Evolutionary conservation across 2,329 filamentous ascomycete genomes (phyloP).

Genomic region (Aspergillus ruber): DNA sequence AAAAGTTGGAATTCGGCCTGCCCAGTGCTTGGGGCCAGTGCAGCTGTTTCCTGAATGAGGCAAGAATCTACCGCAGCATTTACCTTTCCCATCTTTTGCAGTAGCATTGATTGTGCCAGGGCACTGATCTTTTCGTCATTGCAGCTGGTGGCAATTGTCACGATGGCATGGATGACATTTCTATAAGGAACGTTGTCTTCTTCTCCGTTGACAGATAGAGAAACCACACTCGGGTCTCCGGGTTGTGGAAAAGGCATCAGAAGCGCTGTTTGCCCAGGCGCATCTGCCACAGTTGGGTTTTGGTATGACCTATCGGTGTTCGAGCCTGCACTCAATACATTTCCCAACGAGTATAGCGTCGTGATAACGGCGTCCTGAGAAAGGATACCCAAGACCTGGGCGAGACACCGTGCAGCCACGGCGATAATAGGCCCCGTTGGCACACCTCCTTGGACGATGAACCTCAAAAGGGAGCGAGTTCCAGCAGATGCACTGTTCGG

Average conservation of each 20-base stretch:
- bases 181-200: constrained; percentile 74
- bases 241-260: constrained; percentile 31
- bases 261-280: constrained; percentile 45
- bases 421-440: constrained; percentile 61
- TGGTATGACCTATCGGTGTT: constrained; percentile 42
- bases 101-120: constrained; percentile 85
- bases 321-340: constrained; percentile 73
- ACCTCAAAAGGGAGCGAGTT: constrained; percentile 72
- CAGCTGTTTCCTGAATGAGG: constrained; percentile 76
- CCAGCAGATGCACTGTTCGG: constrained; percentile 67
- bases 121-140: constrained; percentile 89
- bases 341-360: constrained; percentile 92
- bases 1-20: constrained; percentile 77
- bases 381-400: constrained; percentile 70
- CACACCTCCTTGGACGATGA: constrained; percentile 74
- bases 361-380: constrained; percentile 93
- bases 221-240: constrained; percentile 50
- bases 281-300: constrained; percentile 21
- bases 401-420: constrained; percentile 77
- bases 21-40: constrained; percentile 69
- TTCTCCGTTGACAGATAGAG: constrained; percentile 65
- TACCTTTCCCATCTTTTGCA: constrained; percentile 91
- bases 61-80: constrained; percentile 72
- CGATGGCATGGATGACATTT: constrained; percentile 92
- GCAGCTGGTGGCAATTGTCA: constrained; percentile 74